phyloP scores from a whole-genome alignment of 2,329 filamentous ascomycete genomes.

The Neonectria magnoliae region DNA sequence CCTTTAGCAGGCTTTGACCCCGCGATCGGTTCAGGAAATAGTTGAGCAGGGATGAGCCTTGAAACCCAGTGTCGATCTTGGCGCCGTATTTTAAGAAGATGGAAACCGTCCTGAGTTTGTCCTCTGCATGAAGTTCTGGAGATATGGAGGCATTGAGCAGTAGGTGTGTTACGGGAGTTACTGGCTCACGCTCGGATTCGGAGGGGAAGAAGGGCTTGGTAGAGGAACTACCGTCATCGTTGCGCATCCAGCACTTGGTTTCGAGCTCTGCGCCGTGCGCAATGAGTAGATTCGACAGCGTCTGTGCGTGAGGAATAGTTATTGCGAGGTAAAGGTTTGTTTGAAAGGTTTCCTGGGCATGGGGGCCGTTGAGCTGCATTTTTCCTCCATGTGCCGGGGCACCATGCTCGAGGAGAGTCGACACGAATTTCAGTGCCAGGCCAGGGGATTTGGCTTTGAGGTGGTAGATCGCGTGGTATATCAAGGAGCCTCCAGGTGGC shows the following conservation, averaged over 20 bases:
- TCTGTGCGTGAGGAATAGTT: neutral
- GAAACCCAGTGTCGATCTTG: neutral
- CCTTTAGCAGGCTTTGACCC: neutral
- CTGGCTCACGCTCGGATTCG: neutral
- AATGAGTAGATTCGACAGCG: neutral
- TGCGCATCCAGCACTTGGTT: conserved; percentile 8
- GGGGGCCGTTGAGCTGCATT: neutral
- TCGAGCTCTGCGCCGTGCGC: conserved; percentile 2
- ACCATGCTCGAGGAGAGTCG: conserved; percentile 1
- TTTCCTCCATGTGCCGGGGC: conserved; percentile 3
- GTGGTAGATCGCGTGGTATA: conserved; percentile 10
- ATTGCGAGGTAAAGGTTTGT: conserved; percentile 1
- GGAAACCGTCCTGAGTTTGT: neutral
- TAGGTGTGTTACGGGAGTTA: neutral
- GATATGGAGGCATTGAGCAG: neutral
- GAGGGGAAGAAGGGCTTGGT: neutral
- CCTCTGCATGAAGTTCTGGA: neutral
- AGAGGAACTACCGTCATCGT: neutral
- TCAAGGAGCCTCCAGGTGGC: conserved; percentile 2
- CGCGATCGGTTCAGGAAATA: neutral
- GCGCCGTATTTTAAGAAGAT: neutral
- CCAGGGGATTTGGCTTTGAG: neutral
- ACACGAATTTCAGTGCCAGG: neutral
- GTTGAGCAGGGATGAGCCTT: neutral
- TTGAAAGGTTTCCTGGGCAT: neutral